Conservation (phyloP, 1,284 basidiomycete species). For the Trichosporon inkin region DNA sequence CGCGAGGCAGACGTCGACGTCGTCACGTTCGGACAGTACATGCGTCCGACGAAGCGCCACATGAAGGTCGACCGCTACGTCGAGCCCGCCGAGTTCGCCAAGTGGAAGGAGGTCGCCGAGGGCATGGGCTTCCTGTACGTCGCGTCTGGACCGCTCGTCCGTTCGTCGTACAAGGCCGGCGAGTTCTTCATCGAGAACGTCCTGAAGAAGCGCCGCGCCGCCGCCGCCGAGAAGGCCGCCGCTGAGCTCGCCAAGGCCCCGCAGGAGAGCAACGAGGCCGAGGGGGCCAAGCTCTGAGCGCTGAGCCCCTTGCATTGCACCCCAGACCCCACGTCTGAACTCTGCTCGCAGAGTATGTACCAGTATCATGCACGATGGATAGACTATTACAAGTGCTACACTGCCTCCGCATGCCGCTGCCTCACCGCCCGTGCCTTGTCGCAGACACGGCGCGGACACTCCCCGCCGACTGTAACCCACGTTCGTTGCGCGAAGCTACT, state of each 20-base stretch:
- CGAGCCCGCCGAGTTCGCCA: constrained; percentile 83
- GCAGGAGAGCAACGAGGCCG: background rate
- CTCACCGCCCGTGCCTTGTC: background rate
- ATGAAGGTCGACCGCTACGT: constrained; percentile 99
- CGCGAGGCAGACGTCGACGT: constrained; percentile 88
- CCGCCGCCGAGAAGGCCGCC: constrained; percentile 38
- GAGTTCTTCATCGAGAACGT: constrained; percentile 92
- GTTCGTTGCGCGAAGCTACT: constrained; percentile 47
- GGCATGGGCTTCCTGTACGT: constrained; percentile 95
- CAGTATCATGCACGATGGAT: background rate
- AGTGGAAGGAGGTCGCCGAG: constrained; percentile 86
- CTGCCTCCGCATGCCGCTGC: too few species aligned
- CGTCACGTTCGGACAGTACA: constrained; percentile 99
- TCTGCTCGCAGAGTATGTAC: too few species aligned
- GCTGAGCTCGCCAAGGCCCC: constrained; percentile 27
- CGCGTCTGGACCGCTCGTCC: constrained; percentile 90
- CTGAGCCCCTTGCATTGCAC: too few species aligned
- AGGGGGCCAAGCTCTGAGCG: background rate
- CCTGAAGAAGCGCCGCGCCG: constrained; percentile 53
- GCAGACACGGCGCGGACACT: background rate
- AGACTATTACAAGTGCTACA: background rate
- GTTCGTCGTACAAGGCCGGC: constrained; percentile 95
- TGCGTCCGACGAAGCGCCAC: constrained; percentile 97
- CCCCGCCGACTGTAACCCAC: background rate
- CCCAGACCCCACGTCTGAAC: too few species aligned